phyloP scores from a whole-genome alignment of 2,329 filamentous ascomycete species.

The Colletotrichum scovillei region DNA sequence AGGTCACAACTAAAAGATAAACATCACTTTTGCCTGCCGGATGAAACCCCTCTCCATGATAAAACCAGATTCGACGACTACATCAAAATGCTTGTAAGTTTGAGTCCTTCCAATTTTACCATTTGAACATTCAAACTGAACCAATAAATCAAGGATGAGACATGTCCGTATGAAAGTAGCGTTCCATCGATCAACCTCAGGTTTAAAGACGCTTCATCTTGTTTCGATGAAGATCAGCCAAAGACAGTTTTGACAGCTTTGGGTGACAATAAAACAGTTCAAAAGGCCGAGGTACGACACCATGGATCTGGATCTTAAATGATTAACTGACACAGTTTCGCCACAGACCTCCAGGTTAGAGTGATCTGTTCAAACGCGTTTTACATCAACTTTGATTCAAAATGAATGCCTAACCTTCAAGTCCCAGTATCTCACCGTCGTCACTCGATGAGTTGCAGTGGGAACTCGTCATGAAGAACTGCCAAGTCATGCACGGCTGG shows the following conservation, averaged over 20 bases:
- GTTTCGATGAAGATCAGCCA: neutral
- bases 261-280: neutral
- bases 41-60: neutral
- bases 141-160: neutral
- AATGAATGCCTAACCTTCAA: neutral
- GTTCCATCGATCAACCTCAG: neutral
- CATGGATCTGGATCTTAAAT: neutral
- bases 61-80: neutral
- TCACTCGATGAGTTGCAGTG: neutral
- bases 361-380: no score
- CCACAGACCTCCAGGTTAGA: neutral
- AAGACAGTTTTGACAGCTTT: neutral
- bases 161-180: neutral
- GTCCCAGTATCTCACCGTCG: neutral
- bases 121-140: no score
- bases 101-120: neutral
- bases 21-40: conserved; percentile 5
- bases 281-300: neutral
- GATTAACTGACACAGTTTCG: neutral
- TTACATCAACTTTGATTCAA: neutral
- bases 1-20: neutral
- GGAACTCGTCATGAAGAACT: conserved; percentile 11
- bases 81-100: neutral
- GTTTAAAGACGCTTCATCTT: neutral
- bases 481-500: conserved; percentile 23